These are phyloP conservation scores for Scheffersomyces lignicola DNA, from an alignment of 1,139 yeast species.

Conservation along the genomic window DNA sequence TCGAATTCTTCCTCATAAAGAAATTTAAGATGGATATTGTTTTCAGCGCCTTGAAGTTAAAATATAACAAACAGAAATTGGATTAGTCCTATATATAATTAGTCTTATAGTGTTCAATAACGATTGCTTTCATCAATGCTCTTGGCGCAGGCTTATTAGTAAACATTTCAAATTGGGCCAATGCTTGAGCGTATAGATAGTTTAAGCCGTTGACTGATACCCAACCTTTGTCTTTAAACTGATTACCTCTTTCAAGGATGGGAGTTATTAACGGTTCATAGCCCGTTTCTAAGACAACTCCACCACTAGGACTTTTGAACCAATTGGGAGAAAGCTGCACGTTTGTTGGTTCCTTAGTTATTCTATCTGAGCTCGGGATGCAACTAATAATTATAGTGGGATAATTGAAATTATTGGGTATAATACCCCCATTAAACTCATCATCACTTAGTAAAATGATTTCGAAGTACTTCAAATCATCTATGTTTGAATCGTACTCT, in stretches of 20 bases:
- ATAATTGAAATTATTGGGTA: conserved; percentile 9
- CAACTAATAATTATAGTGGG: conserved; percentile 14
- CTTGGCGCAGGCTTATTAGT: conserved; percentile 16
- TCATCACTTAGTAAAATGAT: conserved; percentile 9
- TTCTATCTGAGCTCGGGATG: conserved; percentile 10
- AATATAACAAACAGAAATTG: conserved; percentile 22
- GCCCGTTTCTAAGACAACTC: conserved; percentile 15
- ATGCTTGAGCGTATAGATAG: conserved; percentile 13
- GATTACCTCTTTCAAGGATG: conserved; percentile 7
- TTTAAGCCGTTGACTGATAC: conserved; percentile 15
- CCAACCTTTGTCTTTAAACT: conserved; percentile 13
- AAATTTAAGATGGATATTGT: conserved; percentile 48
- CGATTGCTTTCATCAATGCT: conserved; percentile 11
- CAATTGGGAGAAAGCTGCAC: conserved; percentile 10
- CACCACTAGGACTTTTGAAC: conserved; percentile 17
- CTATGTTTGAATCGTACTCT: conserved; percentile 5
- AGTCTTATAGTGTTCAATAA: conserved; percentile 2
- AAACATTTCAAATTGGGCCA: conserved; percentile 17
- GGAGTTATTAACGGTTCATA: conserved; percentile 12
- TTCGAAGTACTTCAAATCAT: conserved; percentile 7
- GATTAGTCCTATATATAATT: conserved; percentile 8
- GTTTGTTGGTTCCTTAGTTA: conserved; percentile 7
- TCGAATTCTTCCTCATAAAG: conserved; percentile 43
- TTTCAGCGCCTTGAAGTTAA: conserved; percentile 20
- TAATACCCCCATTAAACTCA: conserved; percentile 7